Percentiles rank a stretch among this genome's conserved stretches.
Conservation (phyloP, 164 flowering plant genomes). For the Amborella trichopoda region DNA sequence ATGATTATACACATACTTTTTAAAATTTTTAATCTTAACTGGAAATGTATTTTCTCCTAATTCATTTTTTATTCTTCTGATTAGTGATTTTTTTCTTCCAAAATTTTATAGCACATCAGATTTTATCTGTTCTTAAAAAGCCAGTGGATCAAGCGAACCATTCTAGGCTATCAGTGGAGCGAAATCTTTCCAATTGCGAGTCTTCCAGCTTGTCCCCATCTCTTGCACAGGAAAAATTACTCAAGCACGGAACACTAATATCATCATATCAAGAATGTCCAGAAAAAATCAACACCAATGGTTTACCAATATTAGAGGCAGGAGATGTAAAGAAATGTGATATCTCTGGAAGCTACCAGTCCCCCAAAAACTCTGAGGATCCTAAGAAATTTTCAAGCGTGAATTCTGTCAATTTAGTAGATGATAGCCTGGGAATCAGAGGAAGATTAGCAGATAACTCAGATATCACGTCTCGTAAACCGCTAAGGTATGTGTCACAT, state of each 20-base stretch:
- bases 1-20: not conserved
- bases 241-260: slow-evolving; percentile 8
- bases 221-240: slow-evolving; percentile 11
- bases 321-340: no score
- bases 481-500: no score
- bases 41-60: not conserved
- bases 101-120: slow-evolving; percentile 40
- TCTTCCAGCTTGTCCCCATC: slow-evolving; percentile 15
- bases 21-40: not conserved
- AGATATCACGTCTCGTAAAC: no score
- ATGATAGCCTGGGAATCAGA: no score
- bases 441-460: no score
- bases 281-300: slow-evolving; percentile 6
- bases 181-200: slow-evolving; percentile 7
- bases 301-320: not conserved
- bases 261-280: slow-evolving; percentile 1
- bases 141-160: slow-evolving; percentile 15
- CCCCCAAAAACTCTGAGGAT: no score
- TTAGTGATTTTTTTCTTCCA: not conserved
- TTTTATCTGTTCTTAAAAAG: slow-evolving; percentile 47
- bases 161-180: slow-evolving; percentile 8
- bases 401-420: no score
- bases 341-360: no score
- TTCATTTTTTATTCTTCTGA: not conserved
- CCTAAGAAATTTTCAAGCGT: no score